A percentile compares a stretch with the other conserved stretches of the same genome.
Conservation (phyloP, 228 moss, liverwort and hornwort genomes). For the Sphagnum fallax region DNA sequence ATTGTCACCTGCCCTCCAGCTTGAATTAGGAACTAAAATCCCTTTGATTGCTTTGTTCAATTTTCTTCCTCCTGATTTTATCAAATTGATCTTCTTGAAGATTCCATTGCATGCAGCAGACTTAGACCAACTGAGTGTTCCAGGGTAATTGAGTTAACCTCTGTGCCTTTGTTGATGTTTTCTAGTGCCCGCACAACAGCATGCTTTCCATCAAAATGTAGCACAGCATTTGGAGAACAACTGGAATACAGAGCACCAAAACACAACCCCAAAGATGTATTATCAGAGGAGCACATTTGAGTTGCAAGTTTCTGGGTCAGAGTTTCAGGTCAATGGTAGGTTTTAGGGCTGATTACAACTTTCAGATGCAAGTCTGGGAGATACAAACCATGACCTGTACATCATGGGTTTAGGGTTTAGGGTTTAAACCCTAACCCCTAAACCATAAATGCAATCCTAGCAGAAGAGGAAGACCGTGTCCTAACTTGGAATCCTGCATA, state of each 20-base stretch:
- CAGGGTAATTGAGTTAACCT: constrained; percentile 30
- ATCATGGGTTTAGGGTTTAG: too few species aligned
- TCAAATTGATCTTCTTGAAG: too few species aligned
- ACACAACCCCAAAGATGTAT: not conserved
- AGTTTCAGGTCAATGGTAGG: not conserved
- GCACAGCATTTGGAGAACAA: constrained; percentile 80
- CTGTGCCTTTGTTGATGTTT: constrained; percentile 49
- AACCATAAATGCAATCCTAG: too few species aligned
- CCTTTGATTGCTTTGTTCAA: not conserved
- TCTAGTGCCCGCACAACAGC: constrained; percentile 62
- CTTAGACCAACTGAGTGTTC: too few species aligned
- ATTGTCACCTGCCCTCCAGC: constrained; percentile 58
- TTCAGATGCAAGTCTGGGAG: not conserved
- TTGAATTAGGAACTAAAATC: not conserved
- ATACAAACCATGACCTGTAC: too few species aligned
- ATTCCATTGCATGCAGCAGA: too few species aligned
- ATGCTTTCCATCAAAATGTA: constrained; percentile 73
- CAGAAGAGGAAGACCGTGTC: too few species aligned
- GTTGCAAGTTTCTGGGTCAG: not conserved
- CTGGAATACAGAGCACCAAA: constrained; percentile 23
- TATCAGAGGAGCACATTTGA: not conserved
- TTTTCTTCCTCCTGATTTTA: too few species aligned
- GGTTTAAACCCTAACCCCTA: too few species aligned
- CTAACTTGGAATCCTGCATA: too few species aligned
- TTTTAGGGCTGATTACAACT: not conserved